Evolutionary conservation across 805 yeast species (phyloP).

Genomic region (Clavispora vitiphila): DNA sequence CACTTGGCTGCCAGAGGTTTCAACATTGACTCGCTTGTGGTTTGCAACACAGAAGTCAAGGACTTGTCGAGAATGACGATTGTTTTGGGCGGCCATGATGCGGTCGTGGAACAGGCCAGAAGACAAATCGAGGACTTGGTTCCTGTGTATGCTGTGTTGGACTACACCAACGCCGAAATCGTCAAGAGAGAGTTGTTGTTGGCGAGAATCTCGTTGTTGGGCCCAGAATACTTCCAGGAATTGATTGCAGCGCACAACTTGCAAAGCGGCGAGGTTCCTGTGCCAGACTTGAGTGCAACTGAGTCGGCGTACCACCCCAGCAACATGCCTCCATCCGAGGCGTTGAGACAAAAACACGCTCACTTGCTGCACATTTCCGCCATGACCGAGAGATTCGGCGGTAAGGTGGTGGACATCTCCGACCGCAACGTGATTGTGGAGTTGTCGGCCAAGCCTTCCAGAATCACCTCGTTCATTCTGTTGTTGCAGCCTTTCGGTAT

Average conservation of each 20-base stretch:
- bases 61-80: slow-evolving; percentile 97
- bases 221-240: slow-evolving; percentile 98
- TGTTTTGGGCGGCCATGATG: slow-evolving; percentile 90
- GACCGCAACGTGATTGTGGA: slow-evolving; percentile 94
- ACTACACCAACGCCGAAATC: slow-evolving; percentile 85
- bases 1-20: slow-evolving; percentile 97
- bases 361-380: slow-evolving; percentile 82
- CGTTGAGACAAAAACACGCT: slow-evolving; percentile 86
- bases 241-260: slow-evolving; percentile 78
- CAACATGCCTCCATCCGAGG: slow-evolving; percentile 85
- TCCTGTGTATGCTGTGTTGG: slow-evolving; percentile 96
- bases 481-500: slow-evolving; percentile 94
- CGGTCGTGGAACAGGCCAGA: slow-evolving; percentile 95
- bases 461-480: slow-evolving; percentile 81
- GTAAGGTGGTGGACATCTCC: slow-evolving; percentile 84
- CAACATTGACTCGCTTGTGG: slow-evolving; percentile 95
- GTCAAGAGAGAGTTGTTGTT: slow-evolving; percentile 86
- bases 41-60: slow-evolving; percentile 92
- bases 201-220: slow-evolving; percentile 88
- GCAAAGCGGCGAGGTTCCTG: slow-evolving; percentile 35
- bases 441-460: slow-evolving; percentile 87
- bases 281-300: slow-evolving; percentile 39
- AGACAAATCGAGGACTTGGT: slow-evolving; percentile 97
- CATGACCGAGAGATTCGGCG: slow-evolving; percentile 84
- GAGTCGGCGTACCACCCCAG: slow-evolving; percentile 73